Base-by-base conservation (phyloP, 495 filamentous ascomycete genomes). In the Tuber magnatum region DNA sequence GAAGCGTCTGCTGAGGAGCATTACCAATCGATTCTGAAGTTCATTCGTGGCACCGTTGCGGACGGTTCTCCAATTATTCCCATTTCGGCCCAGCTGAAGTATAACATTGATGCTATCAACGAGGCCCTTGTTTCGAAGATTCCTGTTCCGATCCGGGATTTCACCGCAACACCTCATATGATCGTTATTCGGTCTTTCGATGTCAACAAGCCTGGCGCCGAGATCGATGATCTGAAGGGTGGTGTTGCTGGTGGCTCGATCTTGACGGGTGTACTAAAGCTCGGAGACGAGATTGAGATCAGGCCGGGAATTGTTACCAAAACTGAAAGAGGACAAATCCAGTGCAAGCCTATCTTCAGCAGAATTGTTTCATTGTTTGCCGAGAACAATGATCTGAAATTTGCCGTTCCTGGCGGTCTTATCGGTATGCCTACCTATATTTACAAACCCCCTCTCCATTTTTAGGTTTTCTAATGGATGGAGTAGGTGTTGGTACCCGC, bases 121-220 rank as follows among this genome's bases (percentile, higher is more conserved):
- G 94, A 98, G 83, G 88, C 91, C 74, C 92, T 99, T 72, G 91
- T 97, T 78, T 91, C 92, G 77, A 94, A 92, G 82, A 97, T 99
- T 77, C 96, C 96, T 32, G 90, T 98, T 35, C 95, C 95, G 3
- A 81, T 91, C 43, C 88, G 95, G 85, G 93, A 97, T 84, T 98
- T 98, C 87, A 87, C 89, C 74, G 90, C 90, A 77, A 91, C 92
- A 65, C 95, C 95, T 41, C 93, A 97, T 85, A 97, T 99, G 92
- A 99, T 99, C 81, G 91, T 98, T 81, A 99, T 99, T 83, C 92
- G 95, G 79, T 97, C 94, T 7, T 99, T 99, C 84, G 95, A 99
- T 82, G 96, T 99, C 79, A 99, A 99, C 90, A 99, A 99, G 88
- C 95, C 95, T 51, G 95, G 95, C 89, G 93, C 96, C n/a, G 96